These are phyloP conservation scores for Betula pendula DNA, from an alignment of 306 rosid species.

Conservation along the genomic window DNA sequence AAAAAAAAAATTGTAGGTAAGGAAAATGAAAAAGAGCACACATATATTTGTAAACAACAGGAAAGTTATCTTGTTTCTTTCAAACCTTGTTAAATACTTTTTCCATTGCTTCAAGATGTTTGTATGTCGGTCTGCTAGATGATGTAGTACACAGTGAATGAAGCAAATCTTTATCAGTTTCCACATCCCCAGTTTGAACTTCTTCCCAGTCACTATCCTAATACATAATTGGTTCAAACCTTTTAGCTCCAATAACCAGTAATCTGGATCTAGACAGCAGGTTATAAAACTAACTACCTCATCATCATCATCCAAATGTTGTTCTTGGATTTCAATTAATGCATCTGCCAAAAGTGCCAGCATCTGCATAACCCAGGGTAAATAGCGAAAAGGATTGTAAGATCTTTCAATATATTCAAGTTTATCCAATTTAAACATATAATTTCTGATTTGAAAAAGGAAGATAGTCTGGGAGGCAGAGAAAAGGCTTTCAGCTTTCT, in stretches of 20 bases:
- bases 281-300: slow-evolving; percentile 45
- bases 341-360: slow-evolving; percentile 82
- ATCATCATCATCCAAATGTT: slow-evolving; percentile 63
- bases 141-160: slow-evolving; percentile 54
- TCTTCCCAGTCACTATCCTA: slow-evolving; percentile 99
- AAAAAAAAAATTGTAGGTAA: background rate
- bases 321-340: slow-evolving; percentile 84
- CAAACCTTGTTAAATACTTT: slow-evolving; percentile 74
- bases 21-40: background rate
- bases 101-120: slow-evolving; percentile 87
- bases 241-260: background rate
- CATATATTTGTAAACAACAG: background rate
- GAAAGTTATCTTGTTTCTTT: slow-evolving; percentile 20
- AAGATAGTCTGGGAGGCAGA: background rate
- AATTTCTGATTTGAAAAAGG: background rate
- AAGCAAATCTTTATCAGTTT: slow-evolving; percentile 53
- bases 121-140: slow-evolving; percentile 52
- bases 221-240: slow-evolving; percentile 17
- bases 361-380: slow-evolving; percentile 54
- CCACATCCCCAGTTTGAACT: slow-evolving; percentile 48
- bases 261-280: background rate
- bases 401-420: background rate
- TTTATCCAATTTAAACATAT: background rate
- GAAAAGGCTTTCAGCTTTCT: background rate
- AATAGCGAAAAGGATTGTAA: background rate